Evolutionary conservation across 805 yeast species (phyloP).

Genomic region (Zygosaccharomyces pseudorouxii): DNA sequence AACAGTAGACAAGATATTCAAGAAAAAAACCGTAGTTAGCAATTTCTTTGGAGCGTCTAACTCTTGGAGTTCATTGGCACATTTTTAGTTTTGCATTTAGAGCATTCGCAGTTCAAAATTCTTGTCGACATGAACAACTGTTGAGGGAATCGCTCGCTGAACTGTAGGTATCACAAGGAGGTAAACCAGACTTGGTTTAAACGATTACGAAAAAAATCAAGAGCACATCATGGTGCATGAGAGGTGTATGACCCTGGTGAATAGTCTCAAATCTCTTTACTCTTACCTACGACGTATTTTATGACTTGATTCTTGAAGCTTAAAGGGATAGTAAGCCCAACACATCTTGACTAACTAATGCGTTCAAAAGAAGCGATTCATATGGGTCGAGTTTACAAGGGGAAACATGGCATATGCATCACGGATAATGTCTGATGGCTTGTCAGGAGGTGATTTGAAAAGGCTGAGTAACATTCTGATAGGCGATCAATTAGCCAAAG

Average conservation of each 20-base stretch:
- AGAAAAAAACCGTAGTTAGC: background rate
- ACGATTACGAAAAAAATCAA: background rate
- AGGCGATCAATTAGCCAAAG: slow-evolving; percentile 23
- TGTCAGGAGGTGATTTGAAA: slow-evolving; percentile 7
- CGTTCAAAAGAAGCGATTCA: background rate
- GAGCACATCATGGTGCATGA: background rate
- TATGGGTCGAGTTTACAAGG: background rate
- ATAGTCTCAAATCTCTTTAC: background rate
- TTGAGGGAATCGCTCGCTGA: no score
- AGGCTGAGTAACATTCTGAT: slow-evolving; percentile 14
- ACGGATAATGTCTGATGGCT: background rate
- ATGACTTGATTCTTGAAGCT: background rate
- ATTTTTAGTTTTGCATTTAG: no score
- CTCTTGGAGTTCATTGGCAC: background rate
- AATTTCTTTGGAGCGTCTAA: background rate
- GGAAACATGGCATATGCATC: background rate
- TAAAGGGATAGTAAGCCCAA: background rate
- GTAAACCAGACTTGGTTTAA: background rate
- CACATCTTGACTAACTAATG: background rate
- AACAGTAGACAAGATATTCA: background rate
- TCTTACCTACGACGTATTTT: background rate
- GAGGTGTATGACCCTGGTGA: no score
- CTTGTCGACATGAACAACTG: no score
- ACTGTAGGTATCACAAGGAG: no score
- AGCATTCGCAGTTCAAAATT: no score